phyloP scores from a whole-genome alignment of 176 grass and related monocot species.

The Avena eriantha region DNA sequence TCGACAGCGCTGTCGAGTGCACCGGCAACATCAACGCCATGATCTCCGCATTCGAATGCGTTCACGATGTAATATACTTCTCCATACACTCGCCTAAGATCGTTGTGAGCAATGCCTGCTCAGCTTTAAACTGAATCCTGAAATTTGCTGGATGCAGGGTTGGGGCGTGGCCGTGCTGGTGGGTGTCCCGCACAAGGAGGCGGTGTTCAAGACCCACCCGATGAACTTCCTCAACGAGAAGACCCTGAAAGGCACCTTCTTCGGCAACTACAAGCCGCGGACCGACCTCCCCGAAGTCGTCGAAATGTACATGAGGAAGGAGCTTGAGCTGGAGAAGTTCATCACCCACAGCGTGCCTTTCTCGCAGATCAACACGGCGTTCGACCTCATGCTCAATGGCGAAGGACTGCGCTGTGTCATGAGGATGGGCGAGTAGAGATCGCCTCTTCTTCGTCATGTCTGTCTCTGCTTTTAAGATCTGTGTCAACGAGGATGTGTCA shows the following conservation, averaged over 20 bases:
- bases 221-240: constrained; percentile 75
- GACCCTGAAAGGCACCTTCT: constrained; percentile 91
- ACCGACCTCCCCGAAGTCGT: constrained; percentile 75
- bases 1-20: constrained; percentile 72
- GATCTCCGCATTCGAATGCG: constrained; percentile 83
- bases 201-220: constrained; percentile 74
- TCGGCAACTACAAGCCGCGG: constrained; percentile 79
- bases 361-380: constrained; percentile 89
- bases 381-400: constrained; percentile 85
- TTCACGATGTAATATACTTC: constrained; percentile 62
- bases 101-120: neutral
- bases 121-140: neutral
- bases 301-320: constrained; percentile 88
- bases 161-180: constrained; percentile 91
- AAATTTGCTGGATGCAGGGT: constrained; percentile 43
- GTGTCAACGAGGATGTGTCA: neutral
- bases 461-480: no score
- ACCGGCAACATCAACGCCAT: constrained; percentile 77
- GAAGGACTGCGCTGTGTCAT: constrained; percentile 80
- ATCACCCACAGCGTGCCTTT: constrained; percentile 84
- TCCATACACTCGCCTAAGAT: neutral
- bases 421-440: constrained; percentile 66
- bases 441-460: neutral
- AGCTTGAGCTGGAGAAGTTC: constrained; percentile 93
- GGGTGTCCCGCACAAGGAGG: constrained; percentile 75